Percentiles rank a stretch among this genome's conserved stretches.
phyloP scores from a whole-genome alignment of 2,329 filamentous ascomycete species.

The Hawksworthiomyces lignivorus region DNA sequence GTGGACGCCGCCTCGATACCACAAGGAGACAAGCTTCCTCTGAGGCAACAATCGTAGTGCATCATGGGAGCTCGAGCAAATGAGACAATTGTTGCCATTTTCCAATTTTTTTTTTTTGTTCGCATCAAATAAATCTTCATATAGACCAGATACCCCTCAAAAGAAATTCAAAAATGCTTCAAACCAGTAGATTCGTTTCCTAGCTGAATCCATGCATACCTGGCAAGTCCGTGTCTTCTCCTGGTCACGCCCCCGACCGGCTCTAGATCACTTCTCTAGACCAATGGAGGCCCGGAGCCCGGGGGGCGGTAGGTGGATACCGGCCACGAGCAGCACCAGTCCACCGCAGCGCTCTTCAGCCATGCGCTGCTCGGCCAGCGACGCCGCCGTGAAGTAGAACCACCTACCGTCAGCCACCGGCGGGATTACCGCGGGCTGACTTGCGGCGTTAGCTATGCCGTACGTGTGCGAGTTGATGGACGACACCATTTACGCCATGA shows the following conservation, averaged over 20 bases:
- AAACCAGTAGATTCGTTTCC: no score
- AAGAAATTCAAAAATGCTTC: no score
- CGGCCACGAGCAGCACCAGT: slow-evolving; percentile 73
- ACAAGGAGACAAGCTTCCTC: no score
- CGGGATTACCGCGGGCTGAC: slow-evolving; percentile 55
- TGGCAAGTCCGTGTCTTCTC: no score
- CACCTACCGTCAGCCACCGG: slow-evolving; percentile 70
- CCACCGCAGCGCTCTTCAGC: slow-evolving; percentile 80
- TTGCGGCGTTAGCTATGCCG: slow-evolving; percentile 74
- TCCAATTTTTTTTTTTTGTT: no score
- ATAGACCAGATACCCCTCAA: no score
- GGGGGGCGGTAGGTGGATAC: slow-evolving; percentile 62
- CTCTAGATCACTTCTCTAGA: slow-evolving; percentile 62
- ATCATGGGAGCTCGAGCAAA: no score
- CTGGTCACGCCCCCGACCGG: slow-evolving; percentile 80
- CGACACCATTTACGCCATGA: slow-evolving; percentile 78
- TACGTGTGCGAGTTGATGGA: slow-evolving; percentile 83
- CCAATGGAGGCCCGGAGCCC: slow-evolving; percentile 85
- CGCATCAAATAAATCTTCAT: no score
- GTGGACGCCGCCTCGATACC: no score
- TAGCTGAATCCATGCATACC: no score
- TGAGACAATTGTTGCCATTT: no score
- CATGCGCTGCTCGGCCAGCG: slow-evolving; percentile 63
- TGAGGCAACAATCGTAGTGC: no score
- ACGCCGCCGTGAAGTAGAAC: slow-evolving; percentile 87